phyloP scores from a whole-genome alignment of 208 protist species.

The Trypanosomatidae sp. region DNA sequence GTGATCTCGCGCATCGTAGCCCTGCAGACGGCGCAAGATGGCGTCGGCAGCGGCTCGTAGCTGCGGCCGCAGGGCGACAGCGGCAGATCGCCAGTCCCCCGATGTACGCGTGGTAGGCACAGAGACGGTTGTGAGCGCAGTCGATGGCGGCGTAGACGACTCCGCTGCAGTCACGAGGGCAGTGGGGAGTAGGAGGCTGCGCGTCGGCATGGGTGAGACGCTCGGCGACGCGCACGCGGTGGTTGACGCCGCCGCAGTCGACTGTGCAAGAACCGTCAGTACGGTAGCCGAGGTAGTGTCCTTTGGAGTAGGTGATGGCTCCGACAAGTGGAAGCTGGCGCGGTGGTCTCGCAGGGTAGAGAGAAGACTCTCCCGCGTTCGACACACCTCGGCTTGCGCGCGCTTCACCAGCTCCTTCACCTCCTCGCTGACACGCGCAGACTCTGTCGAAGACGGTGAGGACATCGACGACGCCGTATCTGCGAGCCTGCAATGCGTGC shows the following conservation, averaged over 20 bases:
- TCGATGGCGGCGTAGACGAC: neutral
- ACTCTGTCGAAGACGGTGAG: constrained; percentile 25
- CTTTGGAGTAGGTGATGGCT: neutral
- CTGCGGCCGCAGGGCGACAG: constrained; percentile 12
- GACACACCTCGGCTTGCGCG: constrained; percentile 65
- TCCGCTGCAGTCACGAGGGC: neutral
- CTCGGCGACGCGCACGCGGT: neutral
- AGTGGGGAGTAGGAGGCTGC: constrained; percentile 9
- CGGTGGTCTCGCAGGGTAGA: constrained; percentile 32
- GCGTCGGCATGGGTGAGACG: constrained; percentile 3
- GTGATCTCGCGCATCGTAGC: constrained; percentile 53
- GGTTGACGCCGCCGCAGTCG: neutral
- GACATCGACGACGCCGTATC: neutral
- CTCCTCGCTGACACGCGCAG: constrained; percentile 59
- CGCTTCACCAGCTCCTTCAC: constrained; percentile 58
- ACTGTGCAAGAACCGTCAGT: neutral
- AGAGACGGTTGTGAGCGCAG: constrained; percentile 1
- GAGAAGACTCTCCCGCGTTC: constrained; percentile 68
- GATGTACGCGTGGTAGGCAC: constrained; percentile 8
- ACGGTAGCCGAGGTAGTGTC: neutral
- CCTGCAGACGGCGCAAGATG: constrained; percentile 56
- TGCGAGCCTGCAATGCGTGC: neutral
- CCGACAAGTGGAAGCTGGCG: constrained; percentile 15
- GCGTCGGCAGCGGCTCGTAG: constrained; percentile 36
- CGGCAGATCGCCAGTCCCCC: constrained; percentile 6